Evolutionary conservation across 495 filamentous ascomycete species (phyloP).

Genomic region (Glutinoglossum americanum): DNA sequence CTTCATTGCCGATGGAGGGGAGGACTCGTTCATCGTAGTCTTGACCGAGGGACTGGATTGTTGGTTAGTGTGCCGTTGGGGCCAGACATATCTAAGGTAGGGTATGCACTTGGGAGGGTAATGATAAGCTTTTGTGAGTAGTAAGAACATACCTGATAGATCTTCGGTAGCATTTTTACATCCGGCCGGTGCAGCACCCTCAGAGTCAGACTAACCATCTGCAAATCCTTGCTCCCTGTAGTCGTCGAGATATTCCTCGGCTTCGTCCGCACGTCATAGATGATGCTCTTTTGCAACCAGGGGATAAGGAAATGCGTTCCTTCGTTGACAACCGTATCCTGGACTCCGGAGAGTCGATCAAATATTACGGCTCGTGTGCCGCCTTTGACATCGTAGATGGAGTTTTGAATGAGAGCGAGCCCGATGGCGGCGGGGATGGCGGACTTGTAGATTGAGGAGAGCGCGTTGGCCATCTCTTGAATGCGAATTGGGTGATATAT

Average conservation of each 20-base stretch:
- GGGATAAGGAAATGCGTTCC: slow-evolving; percentile 94
- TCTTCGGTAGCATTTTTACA: slow-evolving; percentile 77
- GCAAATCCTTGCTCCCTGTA: slow-evolving; percentile 93
- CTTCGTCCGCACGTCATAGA: slow-evolving; percentile 96
- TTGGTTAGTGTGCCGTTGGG: not conserved
- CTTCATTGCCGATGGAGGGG: slow-evolving; percentile 99
- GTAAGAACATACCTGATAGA: slow-evolving; percentile 64
- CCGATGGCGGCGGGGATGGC: slow-evolving; percentile 51
- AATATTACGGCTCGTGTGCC: slow-evolving; percentile 94
- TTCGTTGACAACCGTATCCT: slow-evolving; percentile 80
- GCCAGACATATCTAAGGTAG: not conserved
- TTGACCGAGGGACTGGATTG: slow-evolving; percentile 45
- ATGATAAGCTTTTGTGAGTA: not conserved
- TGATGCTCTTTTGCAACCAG: slow-evolving; percentile 85
- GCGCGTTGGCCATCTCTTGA: slow-evolving; percentile 36
- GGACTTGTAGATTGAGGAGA: slow-evolving; percentile 41
- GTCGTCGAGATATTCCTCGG: slow-evolving; percentile 95
- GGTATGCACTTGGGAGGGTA: not conserved
- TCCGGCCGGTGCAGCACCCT: slow-evolving; percentile 90
- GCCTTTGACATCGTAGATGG: slow-evolving; percentile 92
- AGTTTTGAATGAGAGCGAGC: slow-evolving; percentile 39
- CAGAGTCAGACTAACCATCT: slow-evolving; percentile 98
- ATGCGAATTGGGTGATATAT: slow-evolving; percentile 7
- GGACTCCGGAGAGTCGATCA: slow-evolving; percentile 79
- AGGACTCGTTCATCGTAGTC: slow-evolving; percentile 99